Percentiles rank a stretch among this genome's conserved stretches.
These are phyloP conservation scores for Chytridium lagenaria DNA, from an alignment of 371 early-diverging fungal genomes.

Conservation along the genomic window DNA sequence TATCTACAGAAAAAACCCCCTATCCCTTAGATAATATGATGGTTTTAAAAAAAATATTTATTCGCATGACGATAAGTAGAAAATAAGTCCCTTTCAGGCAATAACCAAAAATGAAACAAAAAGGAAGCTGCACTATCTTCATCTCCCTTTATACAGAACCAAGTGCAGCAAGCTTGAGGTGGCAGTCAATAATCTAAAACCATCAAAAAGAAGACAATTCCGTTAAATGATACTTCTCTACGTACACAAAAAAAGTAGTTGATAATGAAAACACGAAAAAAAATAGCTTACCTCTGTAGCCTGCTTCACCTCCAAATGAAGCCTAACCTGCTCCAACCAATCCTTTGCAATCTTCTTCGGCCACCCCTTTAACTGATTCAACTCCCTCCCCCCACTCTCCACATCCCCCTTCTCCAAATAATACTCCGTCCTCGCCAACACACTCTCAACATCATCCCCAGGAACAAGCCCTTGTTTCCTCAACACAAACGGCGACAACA, in stretches of 20 bases:
- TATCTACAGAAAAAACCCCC: too few species aligned
- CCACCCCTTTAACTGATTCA: constrained; percentile 96
- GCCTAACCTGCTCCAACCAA: constrained; percentile 87
- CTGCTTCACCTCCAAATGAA: constrained; percentile 89
- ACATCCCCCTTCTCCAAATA: constrained; percentile 80
- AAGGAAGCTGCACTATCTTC: too few species aligned
- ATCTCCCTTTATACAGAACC: constrained; percentile 12
- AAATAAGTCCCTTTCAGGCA: too few species aligned
- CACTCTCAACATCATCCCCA: constrained; percentile 89
- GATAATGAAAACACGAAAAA: neutral
- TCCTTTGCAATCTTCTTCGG: constrained; percentile 85
- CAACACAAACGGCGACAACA: constrained; percentile 81
- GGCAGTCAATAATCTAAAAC: constrained; percentile 8
- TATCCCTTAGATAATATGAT: too few species aligned
- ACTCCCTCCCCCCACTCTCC: constrained; percentile 88
- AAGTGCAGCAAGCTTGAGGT: constrained; percentile 5
- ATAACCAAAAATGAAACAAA: too few species aligned
- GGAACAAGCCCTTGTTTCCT: constrained; percentile 84
- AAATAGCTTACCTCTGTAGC: constrained; percentile 71
- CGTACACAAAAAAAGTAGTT: too few species aligned
- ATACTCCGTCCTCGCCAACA: constrained; percentile 82
- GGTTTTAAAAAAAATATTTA: too few species aligned
- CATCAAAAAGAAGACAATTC: too few species aligned
- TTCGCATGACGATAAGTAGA: too few species aligned
- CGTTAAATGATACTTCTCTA: too few species aligned